These are phyloP conservation scores for Clitoria ternatea DNA, from an alignment of 306 rosid genomes.

Conservation along the genomic window DNA sequence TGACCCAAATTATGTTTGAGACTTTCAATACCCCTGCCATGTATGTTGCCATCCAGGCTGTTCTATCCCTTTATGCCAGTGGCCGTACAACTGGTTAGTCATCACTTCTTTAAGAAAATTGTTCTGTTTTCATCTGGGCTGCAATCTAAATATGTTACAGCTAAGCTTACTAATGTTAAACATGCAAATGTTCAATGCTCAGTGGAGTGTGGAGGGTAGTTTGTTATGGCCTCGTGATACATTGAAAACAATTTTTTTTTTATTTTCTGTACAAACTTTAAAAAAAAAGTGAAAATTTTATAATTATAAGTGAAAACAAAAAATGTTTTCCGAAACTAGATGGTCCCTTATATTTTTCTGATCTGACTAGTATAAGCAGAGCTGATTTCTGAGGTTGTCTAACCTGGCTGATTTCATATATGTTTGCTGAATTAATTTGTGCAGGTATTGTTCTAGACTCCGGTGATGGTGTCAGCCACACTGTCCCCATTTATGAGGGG, in stretches of 20 bases:
- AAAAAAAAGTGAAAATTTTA: no score
- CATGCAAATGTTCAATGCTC: neutral
- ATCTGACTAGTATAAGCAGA: neutral
- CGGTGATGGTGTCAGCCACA: constrained; percentile 91
- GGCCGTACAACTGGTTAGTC: constrained; percentile 90
- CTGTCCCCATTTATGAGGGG: constrained; percentile 81
- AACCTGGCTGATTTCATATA: neutral
- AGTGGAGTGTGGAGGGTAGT: neutral
- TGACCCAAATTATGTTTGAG: constrained; percentile 93
- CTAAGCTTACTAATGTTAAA: neutral
- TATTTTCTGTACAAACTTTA: no score
- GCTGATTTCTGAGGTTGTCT: neutral
- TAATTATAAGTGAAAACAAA: no score
- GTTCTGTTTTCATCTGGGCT: neutral
- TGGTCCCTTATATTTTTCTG: neutral
- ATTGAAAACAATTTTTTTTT: no score
- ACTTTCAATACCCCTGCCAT: constrained; percentile 88
- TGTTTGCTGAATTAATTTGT: neutral
- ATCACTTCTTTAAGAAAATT: neutral
- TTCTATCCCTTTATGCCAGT: constrained; percentile 82
- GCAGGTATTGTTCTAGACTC: constrained; percentile 84
- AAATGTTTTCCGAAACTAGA: no score
- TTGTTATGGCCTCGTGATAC: neutral
- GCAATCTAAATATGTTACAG: neutral
- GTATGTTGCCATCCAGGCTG: constrained; percentile 94